Base-by-base conservation (phyloP, 768 basidiomycete genomes). In the Leccinum imitatum region DNA sequence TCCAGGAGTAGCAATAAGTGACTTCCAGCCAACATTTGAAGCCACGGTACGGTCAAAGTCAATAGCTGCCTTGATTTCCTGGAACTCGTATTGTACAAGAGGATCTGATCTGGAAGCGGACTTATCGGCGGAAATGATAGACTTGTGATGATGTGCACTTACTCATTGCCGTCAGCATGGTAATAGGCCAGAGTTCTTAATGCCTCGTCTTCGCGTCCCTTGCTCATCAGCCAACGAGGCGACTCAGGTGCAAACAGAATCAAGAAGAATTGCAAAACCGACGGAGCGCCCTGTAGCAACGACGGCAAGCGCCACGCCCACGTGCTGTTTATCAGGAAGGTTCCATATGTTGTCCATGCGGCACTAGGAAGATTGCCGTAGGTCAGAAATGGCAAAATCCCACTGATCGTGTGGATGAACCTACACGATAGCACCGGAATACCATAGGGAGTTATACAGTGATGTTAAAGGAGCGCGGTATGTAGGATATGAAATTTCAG, bases 261-360 rank as follows among this genome's bases (percentile, higher is more conserved):
- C 41, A 94, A 71, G 63, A 64, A 54, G 57, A 94, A 69, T 71
- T 93, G 90, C 52, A 87, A 57, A 59, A 89, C 59, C 3, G 91
- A 85, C 3, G 90, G 90, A 48, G 87, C 68, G 54, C 75, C 87
- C 75, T 95, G 90, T 19, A 91, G 78, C 33, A 83, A 70, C 15
- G 90, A 91, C 19, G 91, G 91, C 55, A 91, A 78, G 67, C 94
- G 87, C 92, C 93, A 95, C 27, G 89, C 77, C 89, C 89, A 93
- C 23, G 84, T 82, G 66, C 67, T 83, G 54, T 71, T 60, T 56
- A 92, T 84, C 71, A 82, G 81, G 79, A 90, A 87, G 14, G 91
- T 89, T 23, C 91, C 91, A 69, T 85, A 94, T 1, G 90, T 90
- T 0, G 88, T 79, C 93, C 91, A 93, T n/a, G 90, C 90, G 39